Base-by-base conservation (phyloP, 305 asterid species). In the Fraxinus xanthoxyloides region DNA sequence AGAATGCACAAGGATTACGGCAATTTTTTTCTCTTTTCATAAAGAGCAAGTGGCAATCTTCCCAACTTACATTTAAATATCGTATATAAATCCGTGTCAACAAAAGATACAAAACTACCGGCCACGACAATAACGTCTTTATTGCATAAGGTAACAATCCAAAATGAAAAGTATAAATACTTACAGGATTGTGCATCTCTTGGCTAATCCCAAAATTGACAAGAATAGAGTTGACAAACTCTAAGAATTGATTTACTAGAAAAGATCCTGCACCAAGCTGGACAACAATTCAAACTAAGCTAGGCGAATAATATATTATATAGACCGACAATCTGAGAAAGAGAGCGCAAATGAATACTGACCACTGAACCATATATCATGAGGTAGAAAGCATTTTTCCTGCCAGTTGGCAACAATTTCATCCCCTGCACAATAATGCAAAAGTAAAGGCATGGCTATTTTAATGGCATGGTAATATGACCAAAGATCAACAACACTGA, bases 231-330 rank as follows among this genome's bases (percentile, higher is more conserved):
- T 90, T 92, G 84, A 91, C 88, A 77, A 92, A 82, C 85, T 77
- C 76, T 7, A 97, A 91, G 79, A 93, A 86, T 5, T 95, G 89
- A 65, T 92, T 92, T 2, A 95, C 89, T 63, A 95, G 84, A 87
- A 89, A 91, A 0, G 98, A 91, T 84, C 98, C 98, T 21, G 97
- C 97, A 77, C 98, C 97, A 87, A 95, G 86, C 98, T 95, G 93
- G 85, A 86, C 84, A 13, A 77, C 36, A 83, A 80, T 32, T 81
- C 82, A 77, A 69, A 10, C 40, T 69, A 13, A 69, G 75, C 38
- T 5, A 30, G 35, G 75, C 24, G 9, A 69, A 31, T 69, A 28
- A 13, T 4, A 69, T 36, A 69, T 31, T 4, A 30, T 28, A 15
- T 15, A 12, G 40, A 69, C 23, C 12, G 4, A 69, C 38, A 69